Base-by-base conservation (phyloP, 768 basidiomycete species). In the Auricularia cornea region DNA sequence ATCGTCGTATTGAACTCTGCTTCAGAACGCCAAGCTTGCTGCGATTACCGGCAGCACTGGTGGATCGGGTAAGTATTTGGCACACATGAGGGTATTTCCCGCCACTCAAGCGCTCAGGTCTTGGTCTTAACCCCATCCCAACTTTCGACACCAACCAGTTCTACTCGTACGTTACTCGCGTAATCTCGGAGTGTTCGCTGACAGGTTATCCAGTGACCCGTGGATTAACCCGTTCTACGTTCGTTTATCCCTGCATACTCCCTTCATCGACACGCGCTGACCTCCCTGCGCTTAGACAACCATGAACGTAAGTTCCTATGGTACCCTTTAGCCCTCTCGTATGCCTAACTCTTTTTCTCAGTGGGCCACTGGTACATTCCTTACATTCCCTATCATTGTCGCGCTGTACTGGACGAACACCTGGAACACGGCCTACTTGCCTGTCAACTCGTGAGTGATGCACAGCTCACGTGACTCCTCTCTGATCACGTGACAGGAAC, bases 401-500 rank as follows among this genome's bases (percentile, higher is more conserved):
- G 70, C 70, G 16, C 38, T 73, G 30, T 74, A 72, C 57, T 76
- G 70, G 29, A 70, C 70, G 23, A 80, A 79, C 51, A 71, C 75
- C n/a, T 80, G 75, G 74, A 72, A 75, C 66, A 72, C 72, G 3
- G 68, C 66, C n/a, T 78, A 76, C 65, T 66, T 78, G 60, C 77
- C 77, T 30, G 77, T 78, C 68, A 68, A 73, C 33, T 79, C 74
- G 35, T 79, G 71, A 66, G 76, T 6, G 38, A 40, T 40, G 44
- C 35, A 38, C 35, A 14, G 16, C 35, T 8, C 8, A 10, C 35
- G 8, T 10, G 35, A 2, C 16, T 38, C 16, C 8, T 14, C 35
- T 38, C 35, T 38, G 16, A 8, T 48, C 23, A 48, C 20, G 44
- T 18, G 20, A 12, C 66, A 66, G 65, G 20, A 73, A 74, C 64